Evolutionary conservation across 2,329 filamentous ascomycete species (phyloP), one percentile per base, ranked within the genome.

Genomic region (Parastagonospora avenae): DNA sequence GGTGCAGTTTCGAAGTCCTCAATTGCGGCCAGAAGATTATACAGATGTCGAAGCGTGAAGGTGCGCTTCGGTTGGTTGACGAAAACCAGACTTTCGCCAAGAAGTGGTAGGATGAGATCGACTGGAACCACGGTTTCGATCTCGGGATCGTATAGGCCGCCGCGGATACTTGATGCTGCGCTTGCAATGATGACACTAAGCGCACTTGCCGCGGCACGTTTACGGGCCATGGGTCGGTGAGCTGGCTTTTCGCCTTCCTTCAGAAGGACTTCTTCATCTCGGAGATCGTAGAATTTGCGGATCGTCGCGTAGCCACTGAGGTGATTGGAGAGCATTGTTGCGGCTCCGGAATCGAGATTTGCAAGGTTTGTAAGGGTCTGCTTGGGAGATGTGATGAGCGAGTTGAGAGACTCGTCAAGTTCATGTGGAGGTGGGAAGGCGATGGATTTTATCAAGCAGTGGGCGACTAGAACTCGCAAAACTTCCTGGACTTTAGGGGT

Each of bases 231-330:
- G 0, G 86, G 81, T 50, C 78, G 74, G 52, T 81, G 74, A 16
- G 70, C 74, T 5, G 78, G 74, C 42, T 74, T 77, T 46, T 63
- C 48, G 42, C 60, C 62, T 5, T 73, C 62, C 19, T 74, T 68
- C 8, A 74, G 55, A 4, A 72, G 56, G 4, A 80, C 57, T n/a
- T 81, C 79, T 63, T 85, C 83, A 66, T 97, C 93, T 42, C 93
- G 85, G n/a, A 92, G 82, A 55, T 92, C 88, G 73, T 96, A 97
- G 77, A 93, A 97, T 60, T 87, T 88, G 31, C 93, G 89, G 15
- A 97, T 80, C 0, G 92, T 96, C 16, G 92, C 93, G 67, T 97
- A 97, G 16, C 93, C 93, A 70, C 90, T 94, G 8, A 97, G 85
- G 75, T 92, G 88, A 54, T 88, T 89, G 40, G 92, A 90, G 2